Percentiles rank a stretch among this genome's conserved stretches.
phyloP scores from a whole-genome alignment of 2,329 filamentous ascomycete species.

The Exophiala calicioides region DNA sequence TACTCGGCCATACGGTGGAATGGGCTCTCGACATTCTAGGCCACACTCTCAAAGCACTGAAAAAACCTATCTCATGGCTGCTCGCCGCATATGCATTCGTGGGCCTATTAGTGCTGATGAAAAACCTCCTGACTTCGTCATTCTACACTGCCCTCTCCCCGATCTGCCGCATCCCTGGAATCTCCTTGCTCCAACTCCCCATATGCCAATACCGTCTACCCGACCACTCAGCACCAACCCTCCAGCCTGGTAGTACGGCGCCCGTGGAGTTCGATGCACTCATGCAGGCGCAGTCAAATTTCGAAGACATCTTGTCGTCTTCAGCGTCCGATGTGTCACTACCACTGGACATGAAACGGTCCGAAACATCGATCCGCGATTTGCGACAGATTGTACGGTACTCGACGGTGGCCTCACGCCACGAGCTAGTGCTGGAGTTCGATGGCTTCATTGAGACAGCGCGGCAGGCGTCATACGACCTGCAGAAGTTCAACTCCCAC shows the following conservation, averaged over 20 bases:
- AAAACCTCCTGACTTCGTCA: slow-evolving; percentile 64
- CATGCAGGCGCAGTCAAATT: slow-evolving; percentile 71
- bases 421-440: slow-evolving; percentile 74
- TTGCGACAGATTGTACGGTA: slow-evolving; percentile 70
- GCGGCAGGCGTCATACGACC: slow-evolving; percentile 62
- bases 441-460: slow-evolving; percentile 73
- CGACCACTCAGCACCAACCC: slow-evolving; percentile 10
- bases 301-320: slow-evolving; percentile 72
- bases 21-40: slow-evolving; percentile 26
- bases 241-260: slow-evolving; percentile 35
- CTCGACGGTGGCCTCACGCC: slow-evolving; percentile 64
- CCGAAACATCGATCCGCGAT: slow-evolving; percentile 72
- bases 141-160: slow-evolving; percentile 65
- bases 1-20: slow-evolving; percentile 10
- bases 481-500: slow-evolving; percentile 74
- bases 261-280: slow-evolving; percentile 71
- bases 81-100: slow-evolving; percentile 64
- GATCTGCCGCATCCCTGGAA: slow-evolving; percentile 69
- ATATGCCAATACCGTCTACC: slow-evolving; percentile 55
- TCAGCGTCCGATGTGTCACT: slow-evolving; percentile 66
- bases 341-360: slow-evolving; percentile 76
- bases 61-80: slow-evolving; percentile 64
- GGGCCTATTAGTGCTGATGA: slow-evolving; percentile 59
- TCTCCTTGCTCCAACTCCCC: slow-evolving; percentile 60
- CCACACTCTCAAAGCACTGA: slow-evolving; percentile 61